phyloP scores from a whole-genome alignment of 106 monocot genomes.

The Acorus calamus region DNA sequence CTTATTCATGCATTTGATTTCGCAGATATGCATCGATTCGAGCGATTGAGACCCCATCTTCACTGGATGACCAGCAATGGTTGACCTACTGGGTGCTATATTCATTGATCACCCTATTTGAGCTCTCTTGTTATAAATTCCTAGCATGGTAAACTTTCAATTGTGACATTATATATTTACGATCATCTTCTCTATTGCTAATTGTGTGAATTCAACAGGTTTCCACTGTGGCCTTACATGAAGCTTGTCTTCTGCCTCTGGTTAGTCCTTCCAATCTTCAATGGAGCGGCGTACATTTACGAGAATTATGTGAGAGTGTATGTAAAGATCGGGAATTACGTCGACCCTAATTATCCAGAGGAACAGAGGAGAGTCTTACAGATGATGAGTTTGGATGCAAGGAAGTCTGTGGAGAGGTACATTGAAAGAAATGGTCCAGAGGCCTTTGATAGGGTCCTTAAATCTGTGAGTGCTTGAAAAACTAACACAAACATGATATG shows the following conservation, averaged over 20 bases:
- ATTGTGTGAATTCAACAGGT: slow-evolving; percentile 26
- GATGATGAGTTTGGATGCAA: slow-evolving; percentile 85
- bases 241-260: slow-evolving; percentile 79
- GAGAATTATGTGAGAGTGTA: slow-evolving; percentile 77
- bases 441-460: slow-evolving; percentile 62
- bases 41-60: slow-evolving; percentile 82
- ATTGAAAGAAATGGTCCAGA: slow-evolving; percentile 61
- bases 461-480: slow-evolving; percentile 32
- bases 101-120: slow-evolving; percentile 77
- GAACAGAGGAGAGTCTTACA: slow-evolving; percentile 62
- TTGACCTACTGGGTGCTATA: slow-evolving; percentile 95
- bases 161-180: not conserved
- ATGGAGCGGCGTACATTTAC: slow-evolving; percentile 90
- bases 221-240: slow-evolving; percentile 89
- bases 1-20: not conserved
- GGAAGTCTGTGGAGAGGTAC: slow-evolving; percentile 71
- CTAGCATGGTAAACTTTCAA: slow-evolving; percentile 45
- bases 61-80: slow-evolving; percentile 96
- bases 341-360: slow-evolving; percentile 38
- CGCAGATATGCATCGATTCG: slow-evolving; percentile 80
- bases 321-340: slow-evolving; percentile 50
- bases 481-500: not conserved
- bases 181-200: not conserved
- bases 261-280: slow-evolving; percentile 83
- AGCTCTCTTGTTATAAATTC: slow-evolving; percentile 70